Conservation (phyloP, 2,329 filamentous ascomycete species). For the Talaromyces sp. region DNA sequence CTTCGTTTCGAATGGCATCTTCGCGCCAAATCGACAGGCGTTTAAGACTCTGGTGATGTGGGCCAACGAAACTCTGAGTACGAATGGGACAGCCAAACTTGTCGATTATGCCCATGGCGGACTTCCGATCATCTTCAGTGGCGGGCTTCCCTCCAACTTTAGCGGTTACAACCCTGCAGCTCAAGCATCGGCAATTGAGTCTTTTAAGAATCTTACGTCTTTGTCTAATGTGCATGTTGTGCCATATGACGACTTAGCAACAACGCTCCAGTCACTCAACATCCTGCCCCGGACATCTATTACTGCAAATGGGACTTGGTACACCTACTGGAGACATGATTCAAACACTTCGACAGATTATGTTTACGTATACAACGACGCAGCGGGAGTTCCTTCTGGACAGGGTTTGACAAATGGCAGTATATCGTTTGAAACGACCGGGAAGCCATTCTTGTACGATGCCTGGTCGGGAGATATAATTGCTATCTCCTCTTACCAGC, state of each 20-base stretch:
- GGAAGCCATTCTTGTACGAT: constrained; percentile 33
- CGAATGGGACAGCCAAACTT: constrained; percentile 27
- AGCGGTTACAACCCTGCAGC: constrained; percentile 13
- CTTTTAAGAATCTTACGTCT: constrained; percentile 18
- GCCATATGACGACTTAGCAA: constrained; percentile 23
- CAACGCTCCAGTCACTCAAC: constrained; percentile 22
- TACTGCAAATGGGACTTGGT: constrained; percentile 25
- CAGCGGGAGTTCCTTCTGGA: constrained; percentile 13
- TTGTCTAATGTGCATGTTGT: constrained; percentile 32
- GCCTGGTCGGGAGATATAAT: constrained; percentile 38
- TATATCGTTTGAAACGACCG: constrained; percentile 24
- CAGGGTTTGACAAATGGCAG: constrained; percentile 15
- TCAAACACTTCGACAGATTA: constrained; percentile 24
- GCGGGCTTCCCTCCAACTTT: constrained; percentile 25
- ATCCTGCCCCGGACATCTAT: constrained; percentile 27
- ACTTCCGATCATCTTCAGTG: constrained; percentile 38
- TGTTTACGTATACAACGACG: constrained; percentile 38
- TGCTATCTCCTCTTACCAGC: constrained; percentile 28
- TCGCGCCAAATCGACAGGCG: constrained; percentile 35
- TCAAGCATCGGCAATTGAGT: constrained; percentile 12
- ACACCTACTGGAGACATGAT: constrained; percentile 32
- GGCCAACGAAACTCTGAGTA: constrained; percentile 31
- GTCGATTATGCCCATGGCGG: constrained; percentile 31
- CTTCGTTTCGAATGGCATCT: constrained; percentile 26
- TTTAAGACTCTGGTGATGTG: constrained; percentile 41